phyloP scores from a whole-genome alignment of 2,329 filamentous ascomycete genomes.

The Aspergillus carbonarius region DNA sequence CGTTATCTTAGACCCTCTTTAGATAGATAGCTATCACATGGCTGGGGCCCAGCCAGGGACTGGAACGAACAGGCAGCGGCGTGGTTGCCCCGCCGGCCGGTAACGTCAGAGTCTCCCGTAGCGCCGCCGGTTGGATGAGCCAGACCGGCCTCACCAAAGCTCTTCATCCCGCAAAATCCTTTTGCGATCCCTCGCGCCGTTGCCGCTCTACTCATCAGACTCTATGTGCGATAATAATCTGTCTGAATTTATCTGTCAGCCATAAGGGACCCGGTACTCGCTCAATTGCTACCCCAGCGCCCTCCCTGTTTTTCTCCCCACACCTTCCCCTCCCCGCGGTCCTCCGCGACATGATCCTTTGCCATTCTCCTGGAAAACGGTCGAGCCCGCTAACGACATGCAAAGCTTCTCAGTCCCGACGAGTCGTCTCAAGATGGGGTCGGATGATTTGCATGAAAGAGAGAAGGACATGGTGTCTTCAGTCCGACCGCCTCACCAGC shows the following conservation, averaged over 20 bases:
- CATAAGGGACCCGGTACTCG: neutral
- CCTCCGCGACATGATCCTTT: conserved; percentile 34
- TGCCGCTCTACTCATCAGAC: conserved; percentile 1
- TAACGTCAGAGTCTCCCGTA: conserved; percentile 27
- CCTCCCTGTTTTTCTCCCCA: conserved; percentile 1
- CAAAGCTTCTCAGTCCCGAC: conserved; percentile 22
- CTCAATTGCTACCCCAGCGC: conserved; percentile 16
- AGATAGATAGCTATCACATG: neutral
- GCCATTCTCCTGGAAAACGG: conserved; percentile 39
- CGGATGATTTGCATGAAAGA: conserved; percentile 27
- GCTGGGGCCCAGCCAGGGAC: neutral
- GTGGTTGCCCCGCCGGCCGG: conserved; percentile 22
- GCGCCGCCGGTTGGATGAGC: conserved; percentile 9
- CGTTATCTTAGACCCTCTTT: too few species aligned
- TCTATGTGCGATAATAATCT: conserved; percentile 9
- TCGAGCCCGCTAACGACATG: conserved; percentile 35
- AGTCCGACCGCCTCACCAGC: conserved; percentile 28
- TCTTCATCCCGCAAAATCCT: conserved; percentile 12
- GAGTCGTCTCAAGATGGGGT: conserved; percentile 16
- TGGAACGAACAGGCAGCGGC: neutral
- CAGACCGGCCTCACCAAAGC: conserved; percentile 4
- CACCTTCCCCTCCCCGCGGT: conserved; percentile 10
- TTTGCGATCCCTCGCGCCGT: conserved; percentile 8
- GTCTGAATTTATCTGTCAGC: neutral
- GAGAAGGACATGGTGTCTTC: conserved; percentile 33